phyloP scores from a whole-genome alignment of 176 grass and related monocot species.

The Thinopyrum elongatum region DNA sequence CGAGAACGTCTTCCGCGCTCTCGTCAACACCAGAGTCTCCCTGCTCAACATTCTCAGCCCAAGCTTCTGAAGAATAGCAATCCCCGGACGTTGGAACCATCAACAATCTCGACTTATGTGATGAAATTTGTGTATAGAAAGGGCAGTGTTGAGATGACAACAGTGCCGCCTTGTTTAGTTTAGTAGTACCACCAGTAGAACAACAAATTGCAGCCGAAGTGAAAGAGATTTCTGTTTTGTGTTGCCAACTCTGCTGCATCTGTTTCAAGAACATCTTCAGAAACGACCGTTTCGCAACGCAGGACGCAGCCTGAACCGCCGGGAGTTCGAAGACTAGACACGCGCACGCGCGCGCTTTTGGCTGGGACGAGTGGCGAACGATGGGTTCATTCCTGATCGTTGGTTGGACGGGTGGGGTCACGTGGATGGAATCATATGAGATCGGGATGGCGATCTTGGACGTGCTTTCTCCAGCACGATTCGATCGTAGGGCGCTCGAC shows the following conservation, averaged over 20 bases:
- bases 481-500: background rate
- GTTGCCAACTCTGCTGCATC: background rate
- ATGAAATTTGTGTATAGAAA: slow-evolving; percentile 31
- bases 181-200: background rate
- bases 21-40: slow-evolving; percentile 77
- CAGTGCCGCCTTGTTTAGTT: background rate
- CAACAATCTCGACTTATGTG: background rate
- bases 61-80: slow-evolving; percentile 33
- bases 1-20: slow-evolving; percentile 59
- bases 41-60: slow-evolving; percentile 87
- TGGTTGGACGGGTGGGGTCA: slow-evolving; percentile 20
- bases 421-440: slow-evolving; percentile 23
- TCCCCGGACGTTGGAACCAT: background rate
- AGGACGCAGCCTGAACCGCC: no score
- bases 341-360: no score
- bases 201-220: background rate
- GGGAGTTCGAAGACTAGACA: no score
- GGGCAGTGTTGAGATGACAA: background rate
- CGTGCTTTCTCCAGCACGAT: slow-evolving; percentile 41
- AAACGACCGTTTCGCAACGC: background rate
- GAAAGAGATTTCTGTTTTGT: background rate
- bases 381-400: slow-evolving; percentile 1
- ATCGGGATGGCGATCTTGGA: slow-evolving; percentile 23
- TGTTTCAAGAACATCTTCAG: background rate
- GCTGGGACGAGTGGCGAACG: background rate